Evolutionary conservation across 2,329 filamentous ascomycete species (phyloP).

Genomic region (Immersiporthe knoxdaviesiana): DNA sequence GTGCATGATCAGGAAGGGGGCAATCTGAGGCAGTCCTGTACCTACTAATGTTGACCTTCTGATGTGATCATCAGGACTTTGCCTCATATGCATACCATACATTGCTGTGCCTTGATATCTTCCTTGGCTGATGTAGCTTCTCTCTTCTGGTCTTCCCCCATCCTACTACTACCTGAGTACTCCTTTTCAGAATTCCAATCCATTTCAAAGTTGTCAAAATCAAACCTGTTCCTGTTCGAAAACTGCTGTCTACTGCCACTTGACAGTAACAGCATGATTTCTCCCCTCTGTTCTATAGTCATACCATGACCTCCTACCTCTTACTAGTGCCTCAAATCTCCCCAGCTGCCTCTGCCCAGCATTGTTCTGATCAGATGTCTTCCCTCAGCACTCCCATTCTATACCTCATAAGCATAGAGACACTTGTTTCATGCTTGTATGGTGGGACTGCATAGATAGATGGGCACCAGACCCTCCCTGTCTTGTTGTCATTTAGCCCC

Average conservation of each 20-base stretch:
- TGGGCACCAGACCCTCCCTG: too few relatives aligned
- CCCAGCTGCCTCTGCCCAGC: neutral
- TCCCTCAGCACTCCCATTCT: neutral
- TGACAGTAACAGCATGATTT: neutral
- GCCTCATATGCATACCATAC: neutral
- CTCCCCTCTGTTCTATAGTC: neutral
- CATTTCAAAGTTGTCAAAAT: neutral
- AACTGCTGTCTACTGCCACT: neutral
- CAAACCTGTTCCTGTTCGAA: too few relatives aligned
- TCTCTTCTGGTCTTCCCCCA: neutral
- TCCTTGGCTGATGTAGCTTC: neutral
- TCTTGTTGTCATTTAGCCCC: too few relatives aligned
- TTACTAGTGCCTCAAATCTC: neutral
- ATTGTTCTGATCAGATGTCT: neutral
- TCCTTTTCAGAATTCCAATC: neutral
- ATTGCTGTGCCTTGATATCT: neutral
- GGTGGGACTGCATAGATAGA: too few relatives aligned
- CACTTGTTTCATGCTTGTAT: too few relatives aligned
- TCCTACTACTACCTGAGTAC: too few relatives aligned
- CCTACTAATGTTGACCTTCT: neutral
- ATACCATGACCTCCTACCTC: neutral
- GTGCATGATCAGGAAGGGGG: too few relatives aligned
- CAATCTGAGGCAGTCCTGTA: too few relatives aligned
- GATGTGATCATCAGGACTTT: neutral
- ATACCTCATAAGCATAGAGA: too few relatives aligned